Base-by-base conservation (phyloP, 2,329 filamentous ascomycete species). In the Diplodia mutila region DNA sequence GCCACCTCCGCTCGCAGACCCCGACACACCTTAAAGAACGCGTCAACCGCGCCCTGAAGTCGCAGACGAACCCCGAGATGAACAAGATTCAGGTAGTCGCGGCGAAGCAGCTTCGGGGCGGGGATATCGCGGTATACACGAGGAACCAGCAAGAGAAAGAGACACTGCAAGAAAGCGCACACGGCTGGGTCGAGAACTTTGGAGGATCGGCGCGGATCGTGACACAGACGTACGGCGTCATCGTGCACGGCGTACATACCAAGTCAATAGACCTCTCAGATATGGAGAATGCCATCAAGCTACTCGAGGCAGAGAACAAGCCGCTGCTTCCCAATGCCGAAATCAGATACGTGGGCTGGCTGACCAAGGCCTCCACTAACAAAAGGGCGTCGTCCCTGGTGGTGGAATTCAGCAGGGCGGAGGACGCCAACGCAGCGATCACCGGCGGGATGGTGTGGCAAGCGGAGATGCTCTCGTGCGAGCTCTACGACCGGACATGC, bases 391-490 rank as follows among this genome's bases (percentile, higher is more conserved):
- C 49, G 23, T 52, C 49, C 6, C 23, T 52, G 49, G 23, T 52
- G 11, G 25, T 29, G 5, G 49, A 52, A 12, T 52, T 54, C 11
- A 54, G 52, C 11, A 54, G 29, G 52, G 52, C 52, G 52, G 29
- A 54, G 52, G 52, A 34, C 52, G 52, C 52, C 29, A 54, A 54
- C 52, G 52, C 52, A 34, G 52, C 52, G 52, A 54, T 32, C 18
- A 34, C 52, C 52, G 27, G 27, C 29, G 53, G 53, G 53, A 57
- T 57, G n/a, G 53, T 57, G 32, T 57, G 32, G 53, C 32, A 39
- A 57, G 53, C 53, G 53, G 53, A 39, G 53, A 57, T 57, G 32
- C 53, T 57, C 53, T 57, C 53, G 53, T 57, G 32, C 53, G 32
- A 57, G 53, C 53, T 57, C 53, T 57, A 57, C 53, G 53, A 57